Evolutionary conservation across 495 filamentous ascomycete genomes (phyloP), one percentile per base, ranked within the genome.

Genomic region (Glutinoglossum americanum): DNA sequence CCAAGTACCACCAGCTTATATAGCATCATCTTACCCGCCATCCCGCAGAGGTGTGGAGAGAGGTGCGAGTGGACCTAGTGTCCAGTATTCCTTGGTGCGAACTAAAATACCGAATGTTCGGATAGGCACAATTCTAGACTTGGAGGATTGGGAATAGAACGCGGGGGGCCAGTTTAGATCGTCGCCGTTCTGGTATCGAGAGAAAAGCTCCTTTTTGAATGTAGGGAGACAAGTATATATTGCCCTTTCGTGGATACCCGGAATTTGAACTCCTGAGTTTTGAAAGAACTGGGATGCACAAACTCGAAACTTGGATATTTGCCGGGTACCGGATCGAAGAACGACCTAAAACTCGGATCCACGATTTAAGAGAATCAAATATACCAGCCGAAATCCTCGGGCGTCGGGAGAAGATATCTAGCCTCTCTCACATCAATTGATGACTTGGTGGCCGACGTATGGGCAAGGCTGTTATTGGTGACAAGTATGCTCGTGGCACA

Each of bases 1-100:
- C 92, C 92, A 35, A 97, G 78, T 73, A 98, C 92, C 78, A 97
- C 92, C 78, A 98, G 73, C 71, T 97, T 98, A 73, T 97, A 95
- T 67, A 96, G 73, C 65, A 89, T 94, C 90, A 95, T 94, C 76
- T 92, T 83, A 54, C 79, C 80, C 64, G 81, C 73, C 80, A 84
- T 84, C 37, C 23, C 11, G 49, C 49, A 32, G 30, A 53, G 11
- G 13, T 17, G 25, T 32, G 28, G 49, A 30, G 23, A 53, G 25
- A 2, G 49, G 23, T 30, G 11, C 13, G 49, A 28, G 11, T 30
- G 23, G 49, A 53, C 17, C 49, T 49, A 17, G 28, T 53, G 26
- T 30, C 47, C n/a, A 15, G 25, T 51, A 19, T 25, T 51, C 23
- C 49, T 49, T 53, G 25, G 25, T 53, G 21, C 25, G 49, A 28